Conservation (phyloP, 345 rosid species). For the Murraya koenigii region DNA sequence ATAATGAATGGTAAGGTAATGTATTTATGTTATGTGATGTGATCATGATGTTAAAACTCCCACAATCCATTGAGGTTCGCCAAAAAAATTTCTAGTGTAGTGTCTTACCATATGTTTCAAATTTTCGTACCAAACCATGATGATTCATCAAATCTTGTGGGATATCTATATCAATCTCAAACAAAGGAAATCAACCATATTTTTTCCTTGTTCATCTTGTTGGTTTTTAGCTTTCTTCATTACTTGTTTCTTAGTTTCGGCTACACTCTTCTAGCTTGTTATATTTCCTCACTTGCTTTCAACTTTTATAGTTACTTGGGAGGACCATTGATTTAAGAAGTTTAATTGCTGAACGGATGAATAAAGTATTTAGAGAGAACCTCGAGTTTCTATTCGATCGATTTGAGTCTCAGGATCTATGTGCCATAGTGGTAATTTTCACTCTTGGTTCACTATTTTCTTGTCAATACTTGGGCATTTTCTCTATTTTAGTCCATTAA, state of each 20-base stretch:
- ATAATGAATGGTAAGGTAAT: too few species aligned
- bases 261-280: neutral
- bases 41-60: too few species aligned
- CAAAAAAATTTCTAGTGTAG: neutral
- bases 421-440: slow-evolving; percentile 77
- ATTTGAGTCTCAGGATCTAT: slow-evolving; percentile 93
- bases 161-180: neutral
- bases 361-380: slow-evolving; percentile 92
- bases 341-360: slow-evolving; percentile 82
- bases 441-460: slow-evolving; percentile 4
- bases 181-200: slow-evolving; percentile 1
- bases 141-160: neutral
- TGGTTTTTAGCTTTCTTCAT: neutral
- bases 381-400: slow-evolving; percentile 94
- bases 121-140: neutral
- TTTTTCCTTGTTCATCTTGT: neutral
- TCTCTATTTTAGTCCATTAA: neutral
- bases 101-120: neutral
- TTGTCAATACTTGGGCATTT: neutral
- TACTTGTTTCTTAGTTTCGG: neutral
- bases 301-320: slow-evolving; percentile 70
- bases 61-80: too few species aligned
- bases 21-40: too few species aligned
- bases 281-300: slow-evolving; percentile 15
- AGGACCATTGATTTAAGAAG: slow-evolving; percentile 92